Base-by-base conservation (phyloP, 140 eudicot genomes). In the Stevia rebaudiana region DNA sequence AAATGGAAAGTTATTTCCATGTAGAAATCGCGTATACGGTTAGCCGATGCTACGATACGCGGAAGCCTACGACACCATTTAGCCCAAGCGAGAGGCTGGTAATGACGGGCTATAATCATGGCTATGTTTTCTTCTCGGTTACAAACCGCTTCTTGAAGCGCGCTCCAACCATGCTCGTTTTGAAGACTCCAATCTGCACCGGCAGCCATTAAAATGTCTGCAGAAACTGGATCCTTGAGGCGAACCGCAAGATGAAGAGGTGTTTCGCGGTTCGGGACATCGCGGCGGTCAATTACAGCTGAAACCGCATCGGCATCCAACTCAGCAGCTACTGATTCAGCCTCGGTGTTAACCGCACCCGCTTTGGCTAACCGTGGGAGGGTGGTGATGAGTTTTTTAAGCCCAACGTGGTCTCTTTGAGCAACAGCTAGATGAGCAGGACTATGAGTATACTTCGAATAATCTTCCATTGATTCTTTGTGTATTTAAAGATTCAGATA, bases 121-220 rank as follows among this genome's bases (percentile, higher is more conserved):
- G 95, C 89, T 72, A 87, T 84, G 61, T 78, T 85, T 61, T 87
- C 94, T 67, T 87, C 95, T 11, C 94, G 74, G n/a, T 81, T 81
- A 49, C 95, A 87, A 46, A 87, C 95, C 1, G 95, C 95, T 65
- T 87, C 95, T 67, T 87, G 95, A 11, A 87, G 89, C 16, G 95
- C 95, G 68, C 91, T 87, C 95, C 95, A 87, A 7, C 95, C 95
- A 37, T 87, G 71, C 79, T 87, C 95, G 61, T 87, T 87, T 59
- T 87, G 95, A 15, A 87, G 84, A 78, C 95, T 87, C 95, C 95
- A 87, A 69, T 87, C 94, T 5, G 95, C 95, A 77, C 95, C 95
- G 4, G 94, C 92, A 19, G 94, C 83, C 95, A 87, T 87, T 50
- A 87, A 70, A 47, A 87, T 82, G 49, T 87, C 94, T 9, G 94